Base-by-base conservation (phyloP, 108 stramenopile genomes). In the Cyclostephanos invisitatus region DNA sequence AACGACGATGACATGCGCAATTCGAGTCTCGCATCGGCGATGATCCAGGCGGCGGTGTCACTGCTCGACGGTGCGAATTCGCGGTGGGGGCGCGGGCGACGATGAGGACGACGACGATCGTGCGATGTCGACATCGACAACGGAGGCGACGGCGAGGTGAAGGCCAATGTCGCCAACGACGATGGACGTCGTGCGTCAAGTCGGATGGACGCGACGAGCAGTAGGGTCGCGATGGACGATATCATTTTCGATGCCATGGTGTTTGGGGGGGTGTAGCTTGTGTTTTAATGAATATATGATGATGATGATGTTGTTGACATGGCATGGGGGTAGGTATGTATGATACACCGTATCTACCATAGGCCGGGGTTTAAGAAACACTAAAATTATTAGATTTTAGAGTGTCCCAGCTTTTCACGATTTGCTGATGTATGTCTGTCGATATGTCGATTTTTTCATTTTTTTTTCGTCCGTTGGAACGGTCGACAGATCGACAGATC, bases 221-320 rank as follows among this genome's bases (percentile, higher is more conserved):
- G 5, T 2, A 49, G 48, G 56, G 32, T 10, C 29, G 56, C 7
- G 11, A 57, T 57, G 56, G 20, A 27, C 56, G 56, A 12, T 32
- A 32, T 15, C 28, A 57, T 29, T 57, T 57, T 25, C 27, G 56
- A 57, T 57, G 28, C 29, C 56, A 57, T 57, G 44, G 44, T n/a
- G n/a, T n/a, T n/a, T n/a, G n/a, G n/a, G n/a, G n/a, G n/a, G n/a
- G n/a, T n/a, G n/a, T n/a, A n/a, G n/a, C n/a, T n/a, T n/a, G n/a
- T n/a, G n/a, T n/a, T n/a, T n/a, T n/a, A n/a, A n/a, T n/a, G n/a
- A n/a, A n/a, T n/a, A n/a, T n/a, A n/a, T n/a, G n/a, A n/a, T n/a
- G n/a, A n/a, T n/a, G n/a, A n/a, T n/a, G n/a, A n/a, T n/a, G n/a
- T n/a, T n/a, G n/a, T n/a, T n/a, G n/a, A n/a, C n/a, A n/a, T n/a